Conservation (phyloP, 257 asterid genomes). For the Solanum pinnatisectum region DNA sequence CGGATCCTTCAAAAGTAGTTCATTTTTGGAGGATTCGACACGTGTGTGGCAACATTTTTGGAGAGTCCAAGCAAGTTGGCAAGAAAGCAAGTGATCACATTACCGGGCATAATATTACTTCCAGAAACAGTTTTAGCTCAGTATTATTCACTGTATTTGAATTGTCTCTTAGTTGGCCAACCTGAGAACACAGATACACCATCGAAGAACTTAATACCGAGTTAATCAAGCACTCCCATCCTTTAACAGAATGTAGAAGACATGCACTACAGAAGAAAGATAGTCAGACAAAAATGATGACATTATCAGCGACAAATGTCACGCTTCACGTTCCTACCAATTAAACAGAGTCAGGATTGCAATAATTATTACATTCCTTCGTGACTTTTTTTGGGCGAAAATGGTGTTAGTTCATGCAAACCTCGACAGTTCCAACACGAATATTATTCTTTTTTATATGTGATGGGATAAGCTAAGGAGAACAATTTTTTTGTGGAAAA, state of each 20-base stretch:
- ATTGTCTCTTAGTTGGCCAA: conserved; percentile 63
- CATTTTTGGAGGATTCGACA: background rate
- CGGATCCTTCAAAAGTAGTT: background rate
- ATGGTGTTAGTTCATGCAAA: rapidly evolving
- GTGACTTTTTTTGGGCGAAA: background rate
- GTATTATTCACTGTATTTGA: conserved; percentile 51
- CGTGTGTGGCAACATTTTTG: background rate
- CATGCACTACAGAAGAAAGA: background rate
- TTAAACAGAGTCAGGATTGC: background rate
- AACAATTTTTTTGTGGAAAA: background rate
- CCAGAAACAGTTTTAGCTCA: conserved; percentile 61
- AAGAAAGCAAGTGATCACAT: background rate
- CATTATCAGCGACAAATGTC: background rate
- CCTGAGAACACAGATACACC: conserved; percentile 22
- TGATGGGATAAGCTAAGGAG: background rate
- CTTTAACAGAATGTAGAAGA: background rate
- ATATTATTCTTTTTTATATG: background rate
- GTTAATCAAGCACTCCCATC: background rate
- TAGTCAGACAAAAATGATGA: background rate
- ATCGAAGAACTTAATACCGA: background rate
- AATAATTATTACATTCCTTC: background rate
- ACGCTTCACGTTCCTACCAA: background rate
- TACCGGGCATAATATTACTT: conserved; percentile 63
- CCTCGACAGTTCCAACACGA: background rate
- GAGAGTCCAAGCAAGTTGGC: background rate